Base-by-base conservation (phyloP, 164 flowering plant species). In the Stephania japonica region DNA sequence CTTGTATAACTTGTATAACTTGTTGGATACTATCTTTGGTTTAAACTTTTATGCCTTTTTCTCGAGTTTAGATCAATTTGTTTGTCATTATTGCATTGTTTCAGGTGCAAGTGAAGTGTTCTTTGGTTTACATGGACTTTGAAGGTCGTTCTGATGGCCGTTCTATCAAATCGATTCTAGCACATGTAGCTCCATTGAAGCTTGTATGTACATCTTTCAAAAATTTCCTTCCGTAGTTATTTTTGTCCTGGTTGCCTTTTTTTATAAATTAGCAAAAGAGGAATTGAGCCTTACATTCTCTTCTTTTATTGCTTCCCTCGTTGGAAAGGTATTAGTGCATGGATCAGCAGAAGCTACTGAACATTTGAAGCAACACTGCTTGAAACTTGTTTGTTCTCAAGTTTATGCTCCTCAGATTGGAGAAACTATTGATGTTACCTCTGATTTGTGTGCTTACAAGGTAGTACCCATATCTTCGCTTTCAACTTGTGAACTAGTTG, bases 271-370 rank as follows among this genome's bases (percentile, higher is more conserved):
- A 47, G 53, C 25, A 12, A 74, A 19, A 56, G 47, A 21, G 23
- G 38, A 50, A 73, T 11, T 56, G n/a, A 50, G 27, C 43, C 63
- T 56, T 24, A 65, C 27, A 32, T 47, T 1, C 10, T 25, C 49
- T 75, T 66, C 67, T 23, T 65, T 11, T 25, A 5, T 1, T 66
- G 32, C 7, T 27, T 42, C 41, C 68, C 38, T 6, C 68, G 63
- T 61, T 67, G 75, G 71, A 71, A 19, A 95, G 99, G 99, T 95
- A 69, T 83, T 95, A 85, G 93, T 95, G 76, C 99, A 93, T 82
- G 99, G 98, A 78, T 89, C 98, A 71, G 98, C 97, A 16, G 99
- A 95, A 80, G 96, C 97, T 64, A 95, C 98, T 18, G 99, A 95
- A 80, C 99, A 95, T 87, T 81, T 95, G 85, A 95, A 95, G 86